These are phyloP conservation scores for Phytophthora sp. DNA, from an alignment of 352 stramenopile species.

Conservation along the genomic window DNA sequence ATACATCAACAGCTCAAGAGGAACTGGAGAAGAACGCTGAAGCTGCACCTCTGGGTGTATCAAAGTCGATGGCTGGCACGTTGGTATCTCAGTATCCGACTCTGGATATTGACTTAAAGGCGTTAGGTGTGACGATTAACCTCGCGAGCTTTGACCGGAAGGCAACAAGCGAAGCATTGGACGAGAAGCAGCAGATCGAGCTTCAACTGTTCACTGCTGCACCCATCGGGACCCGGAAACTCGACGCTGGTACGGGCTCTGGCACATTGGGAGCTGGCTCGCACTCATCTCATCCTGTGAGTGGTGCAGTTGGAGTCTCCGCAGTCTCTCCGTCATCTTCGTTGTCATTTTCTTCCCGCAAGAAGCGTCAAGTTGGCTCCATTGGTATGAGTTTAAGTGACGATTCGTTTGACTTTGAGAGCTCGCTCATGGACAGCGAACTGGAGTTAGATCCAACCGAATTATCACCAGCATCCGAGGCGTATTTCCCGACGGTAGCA, in stretches of 20 bases:
- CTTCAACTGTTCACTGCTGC: constrained; percentile 85
- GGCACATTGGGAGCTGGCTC: constrained; percentile 32
- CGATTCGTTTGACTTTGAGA: constrained; percentile 75
- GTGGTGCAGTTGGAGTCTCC: constrained; percentile 27
- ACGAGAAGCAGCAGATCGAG: constrained; percentile 90
- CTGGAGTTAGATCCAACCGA: constrained; percentile 70
- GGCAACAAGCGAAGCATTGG: constrained; percentile 61
- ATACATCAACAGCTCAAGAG: constrained; percentile 23
- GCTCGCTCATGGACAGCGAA: constrained; percentile 65
- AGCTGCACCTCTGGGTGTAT: constrained; percentile 17
- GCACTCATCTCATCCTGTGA: constrained; percentile 38
- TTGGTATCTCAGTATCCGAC: constrained; percentile 47
- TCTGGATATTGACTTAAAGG: constrained; percentile 64
- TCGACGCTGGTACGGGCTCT: constrained; percentile 36
- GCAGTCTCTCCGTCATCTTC: constrained; percentile 24
- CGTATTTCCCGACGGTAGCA: constrained; percentile 98
- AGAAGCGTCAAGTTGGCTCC: constrained; percentile 32
- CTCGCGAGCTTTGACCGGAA: constrained; percentile 63
- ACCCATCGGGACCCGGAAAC: constrained; percentile 81
- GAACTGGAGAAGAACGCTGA: constrained; percentile 24
- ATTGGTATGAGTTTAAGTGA: constrained; percentile 40
- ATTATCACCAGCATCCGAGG: constrained; percentile 82
- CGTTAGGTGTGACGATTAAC: constrained; percentile 61
- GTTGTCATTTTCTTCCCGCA: constrained; percentile 29
- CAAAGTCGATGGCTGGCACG: constrained; percentile 18